These are phyloP conservation scores for Nannochloropsis gaditana DNA, from an alignment of 108 stramenopile species.

Conservation along the genomic window DNA sequence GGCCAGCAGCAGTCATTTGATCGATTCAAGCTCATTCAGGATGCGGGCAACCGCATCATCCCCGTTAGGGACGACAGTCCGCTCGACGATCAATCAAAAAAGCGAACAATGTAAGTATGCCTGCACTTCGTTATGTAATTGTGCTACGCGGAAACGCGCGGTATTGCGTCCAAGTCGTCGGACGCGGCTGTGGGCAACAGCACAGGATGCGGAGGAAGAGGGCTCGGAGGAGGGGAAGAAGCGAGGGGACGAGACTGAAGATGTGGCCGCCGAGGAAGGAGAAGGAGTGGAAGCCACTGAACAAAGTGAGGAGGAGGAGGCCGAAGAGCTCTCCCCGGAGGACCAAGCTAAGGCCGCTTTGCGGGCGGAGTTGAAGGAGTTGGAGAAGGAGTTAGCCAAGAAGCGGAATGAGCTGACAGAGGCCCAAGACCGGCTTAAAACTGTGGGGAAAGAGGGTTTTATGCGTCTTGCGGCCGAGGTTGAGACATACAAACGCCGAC, in stretches of 20 bases:
- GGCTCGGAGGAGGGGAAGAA: not conserved
- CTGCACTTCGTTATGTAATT: not conserved
- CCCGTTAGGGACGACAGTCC: not conserved
- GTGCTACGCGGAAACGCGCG: not conserved
- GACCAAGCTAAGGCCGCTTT: not conserved
- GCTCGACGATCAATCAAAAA: no score
- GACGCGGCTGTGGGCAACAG: not conserved
- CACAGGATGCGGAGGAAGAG: not conserved
- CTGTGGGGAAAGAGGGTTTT: slow-evolving; percentile 2
- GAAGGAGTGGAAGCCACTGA: not conserved
- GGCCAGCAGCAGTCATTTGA: not conserved
- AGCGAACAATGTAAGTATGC: not conserved
- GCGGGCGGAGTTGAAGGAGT: not conserved
- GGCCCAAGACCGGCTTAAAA: not conserved
- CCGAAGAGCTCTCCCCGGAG: not conserved
- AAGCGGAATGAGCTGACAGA: not conserved
- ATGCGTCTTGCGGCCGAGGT: not conserved
- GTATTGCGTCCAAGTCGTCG: not conserved
- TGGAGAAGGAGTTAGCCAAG: not conserved
- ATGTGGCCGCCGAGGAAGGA: not conserved
- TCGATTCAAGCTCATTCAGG: not conserved
- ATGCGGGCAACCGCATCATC: not conserved
- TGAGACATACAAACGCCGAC: not conserved
- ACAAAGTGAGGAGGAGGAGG: not conserved
- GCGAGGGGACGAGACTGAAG: not conserved